phyloP scores from a whole-genome alignment of 768 basidiomycete genomes.

The Gymnopilus junonius region DNA sequence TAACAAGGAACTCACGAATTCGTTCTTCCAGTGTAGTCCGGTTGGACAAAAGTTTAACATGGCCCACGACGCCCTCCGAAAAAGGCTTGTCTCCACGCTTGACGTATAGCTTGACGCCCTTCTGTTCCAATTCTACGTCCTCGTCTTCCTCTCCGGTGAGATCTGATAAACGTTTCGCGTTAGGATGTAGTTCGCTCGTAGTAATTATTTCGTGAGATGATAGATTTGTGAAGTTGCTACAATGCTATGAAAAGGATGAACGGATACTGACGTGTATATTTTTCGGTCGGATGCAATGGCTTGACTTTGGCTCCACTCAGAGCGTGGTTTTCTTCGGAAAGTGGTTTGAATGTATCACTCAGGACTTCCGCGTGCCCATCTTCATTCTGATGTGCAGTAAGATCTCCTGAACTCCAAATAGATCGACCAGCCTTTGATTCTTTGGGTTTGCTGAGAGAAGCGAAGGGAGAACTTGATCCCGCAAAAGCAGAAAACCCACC shows the following conservation, averaged over 20 bases:
- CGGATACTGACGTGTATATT: constrained; percentile 34
- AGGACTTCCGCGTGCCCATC: constrained; percentile 9
- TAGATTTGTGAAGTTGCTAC: constrained; percentile 3
- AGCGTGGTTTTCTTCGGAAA: constrained; percentile 16
- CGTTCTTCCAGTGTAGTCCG: constrained; percentile 46
- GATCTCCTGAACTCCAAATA: constrained; percentile 25
- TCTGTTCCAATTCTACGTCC: constrained; percentile 56
- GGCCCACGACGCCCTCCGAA: constrained; percentile 61
- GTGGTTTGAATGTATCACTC: constrained; percentile 5
- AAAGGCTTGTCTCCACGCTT: constrained; percentile 62
- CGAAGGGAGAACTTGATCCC: constrained; percentile 37
- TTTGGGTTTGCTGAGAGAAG: constrained; percentile 21
- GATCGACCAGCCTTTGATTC: constrained; percentile 18
- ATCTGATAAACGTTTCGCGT: constrained; percentile 32
- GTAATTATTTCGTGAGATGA: neutral
- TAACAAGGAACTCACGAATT: constrained; percentile 43
- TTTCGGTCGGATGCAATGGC: constrained; percentile 18
- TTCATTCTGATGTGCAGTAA: constrained; percentile 19
- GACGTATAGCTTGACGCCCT: constrained; percentile 62
- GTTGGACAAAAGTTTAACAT: constrained; percentile 60
- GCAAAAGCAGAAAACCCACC: constrained; percentile 38
- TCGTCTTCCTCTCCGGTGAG: constrained; percentile 73
- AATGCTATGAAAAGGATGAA: constrained; percentile 14
- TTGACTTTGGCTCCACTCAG: constrained; percentile 18
- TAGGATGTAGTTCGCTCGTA: constrained; percentile 11